Conservation (phyloP, 495 filamentous ascomycete species). For the Annulohypoxylon moriforme region DNA sequence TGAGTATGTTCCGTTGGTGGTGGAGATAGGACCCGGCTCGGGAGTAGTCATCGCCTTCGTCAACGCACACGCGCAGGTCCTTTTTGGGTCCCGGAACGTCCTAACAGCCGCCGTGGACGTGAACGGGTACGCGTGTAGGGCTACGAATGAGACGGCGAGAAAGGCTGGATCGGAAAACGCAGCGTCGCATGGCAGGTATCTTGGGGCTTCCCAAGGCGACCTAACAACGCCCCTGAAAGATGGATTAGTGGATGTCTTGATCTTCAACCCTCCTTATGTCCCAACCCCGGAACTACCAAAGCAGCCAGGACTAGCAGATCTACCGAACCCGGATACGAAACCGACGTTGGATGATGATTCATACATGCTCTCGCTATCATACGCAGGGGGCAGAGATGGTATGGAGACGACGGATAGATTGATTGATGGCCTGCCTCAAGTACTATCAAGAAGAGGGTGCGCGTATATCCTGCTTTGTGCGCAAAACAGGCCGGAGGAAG, state of each 20-base stretch:
- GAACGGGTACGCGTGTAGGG: slow-evolving; percentile 81
- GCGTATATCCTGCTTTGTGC: slow-evolving; percentile 91
- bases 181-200: slow-evolving; percentile 56
- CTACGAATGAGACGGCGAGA: slow-evolving; percentile 70
- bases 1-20: slow-evolving; percentile 67
- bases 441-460: slow-evolving; percentile 75
- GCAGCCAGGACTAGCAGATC: slow-evolving; percentile 44
- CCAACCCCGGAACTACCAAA: slow-evolving; percentile 78
- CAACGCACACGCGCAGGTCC: slow-evolving; percentile 73
- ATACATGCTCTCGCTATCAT: slow-evolving; percentile 84
- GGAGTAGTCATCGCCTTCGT: slow-evolving; percentile 91
- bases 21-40: slow-evolving; percentile 93
- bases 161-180: slow-evolving; percentile 59
- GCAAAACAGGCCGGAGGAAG: slow-evolving; percentile 83
- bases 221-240: slow-evolving; percentile 68
- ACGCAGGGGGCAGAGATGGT: slow-evolving; percentile 87
- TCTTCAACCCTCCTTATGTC: slow-evolving; percentile 98
- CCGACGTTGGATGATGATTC: slow-evolving; percentile 74
- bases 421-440: slow-evolving; percentile 70
- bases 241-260: slow-evolving; percentile 77
- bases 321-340: slow-evolving; percentile 24
- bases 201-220: slow-evolving; percentile 73
- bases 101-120: slow-evolving; percentile 82
- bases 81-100: slow-evolving; percentile 79
- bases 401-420: slow-evolving; percentile 92